Conservation (phyloP, 2,329 filamentous ascomycete genomes). For the Hansfordia pulvinata region DNA sequence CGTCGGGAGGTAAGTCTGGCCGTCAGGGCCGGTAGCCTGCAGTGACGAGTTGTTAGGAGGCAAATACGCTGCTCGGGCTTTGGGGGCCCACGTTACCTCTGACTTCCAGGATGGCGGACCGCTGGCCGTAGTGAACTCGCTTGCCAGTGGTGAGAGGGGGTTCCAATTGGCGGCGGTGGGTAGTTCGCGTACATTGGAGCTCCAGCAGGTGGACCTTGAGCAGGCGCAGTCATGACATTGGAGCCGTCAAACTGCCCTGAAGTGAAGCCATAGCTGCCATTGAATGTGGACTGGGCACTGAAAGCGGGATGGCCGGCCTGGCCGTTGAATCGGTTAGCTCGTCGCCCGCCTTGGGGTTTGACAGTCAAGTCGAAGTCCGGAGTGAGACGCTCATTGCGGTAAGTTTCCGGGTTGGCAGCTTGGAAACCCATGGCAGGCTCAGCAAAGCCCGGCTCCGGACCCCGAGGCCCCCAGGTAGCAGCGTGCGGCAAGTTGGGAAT, state of each 20-base stretch:
- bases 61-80: too few relatives aligned
- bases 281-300: conserved; percentile 17
- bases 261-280: conserved; percentile 19
- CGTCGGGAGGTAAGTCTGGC: conserved; percentile 69
- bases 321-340: conserved; percentile 31
- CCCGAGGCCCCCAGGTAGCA: conserved; percentile 33
- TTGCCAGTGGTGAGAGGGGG: conserved; percentile 58
- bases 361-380: conserved; percentile 34
- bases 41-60: conserved; percentile 10
- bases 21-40: conserved; percentile 36
- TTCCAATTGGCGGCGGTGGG: conserved; percentile 24
- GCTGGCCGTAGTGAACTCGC: conserved; percentile 53
- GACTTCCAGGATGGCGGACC: conserved; percentile 35
- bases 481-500: conserved; percentile 21
- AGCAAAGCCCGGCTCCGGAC: conserved; percentile 22
- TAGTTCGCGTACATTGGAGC: conserved; percentile 13
- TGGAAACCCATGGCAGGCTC: conserved; percentile 24
- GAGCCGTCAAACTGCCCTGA: conserved; percentile 20
- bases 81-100: conserved; percentile 32
- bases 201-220: conserved; percentile 21
- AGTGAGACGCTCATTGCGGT: conserved; percentile 30
- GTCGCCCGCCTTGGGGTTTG: conserved; percentile 27
- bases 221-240: conserved; percentile 15
- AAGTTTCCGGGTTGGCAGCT: conserved; percentile 21
- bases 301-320: conserved; percentile 18